These are phyloP conservation scores for Mycena floridula DNA, from an alignment of 768 basidiomycete species.

Conservation along the genomic window DNA sequence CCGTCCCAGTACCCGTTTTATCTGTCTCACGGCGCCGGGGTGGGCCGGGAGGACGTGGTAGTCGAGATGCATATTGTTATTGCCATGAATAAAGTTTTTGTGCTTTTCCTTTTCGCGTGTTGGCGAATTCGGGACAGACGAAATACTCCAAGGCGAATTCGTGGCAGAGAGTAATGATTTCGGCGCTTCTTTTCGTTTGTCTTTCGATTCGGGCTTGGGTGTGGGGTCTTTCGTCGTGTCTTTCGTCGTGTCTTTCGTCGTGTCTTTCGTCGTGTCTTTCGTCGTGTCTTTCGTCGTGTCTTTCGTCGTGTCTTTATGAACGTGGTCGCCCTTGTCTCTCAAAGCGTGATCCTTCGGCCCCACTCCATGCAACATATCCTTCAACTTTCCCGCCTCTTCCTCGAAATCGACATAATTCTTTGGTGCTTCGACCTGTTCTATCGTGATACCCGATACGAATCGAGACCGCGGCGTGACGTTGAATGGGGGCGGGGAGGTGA, in stretches of 20 bases:
- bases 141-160: conserved; percentile 35
- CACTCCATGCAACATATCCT: conserved; percentile 60
- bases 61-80: conserved; percentile 27
- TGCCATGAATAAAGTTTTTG: too few species aligned
- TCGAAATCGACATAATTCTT: conserved; percentile 80
- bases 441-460: conserved; percentile 66
- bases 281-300: too few species aligned
- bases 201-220: neutral
- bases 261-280: too few species aligned
- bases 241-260: too few species aligned
- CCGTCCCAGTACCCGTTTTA: too few species aligned
- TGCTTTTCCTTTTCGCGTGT: too few species aligned
- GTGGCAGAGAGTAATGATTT: conserved; percentile 41
- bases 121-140: conserved; percentile 35
- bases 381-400: conserved; percentile 71
- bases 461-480: conserved; percentile 49
- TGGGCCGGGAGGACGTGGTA: conserved; percentile 45
- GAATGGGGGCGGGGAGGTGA: conserved; percentile 43
- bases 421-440: conserved; percentile 68
- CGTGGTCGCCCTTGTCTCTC: neutral
- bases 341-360: conserved; percentile 32
- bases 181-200: conserved; percentile 27
- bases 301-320: neutral
- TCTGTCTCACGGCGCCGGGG: too few species aligned
- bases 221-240: too few species aligned